Conservation (phyloP, 164 flowering plant species). For the Chimonanthus praecox region DNA sequence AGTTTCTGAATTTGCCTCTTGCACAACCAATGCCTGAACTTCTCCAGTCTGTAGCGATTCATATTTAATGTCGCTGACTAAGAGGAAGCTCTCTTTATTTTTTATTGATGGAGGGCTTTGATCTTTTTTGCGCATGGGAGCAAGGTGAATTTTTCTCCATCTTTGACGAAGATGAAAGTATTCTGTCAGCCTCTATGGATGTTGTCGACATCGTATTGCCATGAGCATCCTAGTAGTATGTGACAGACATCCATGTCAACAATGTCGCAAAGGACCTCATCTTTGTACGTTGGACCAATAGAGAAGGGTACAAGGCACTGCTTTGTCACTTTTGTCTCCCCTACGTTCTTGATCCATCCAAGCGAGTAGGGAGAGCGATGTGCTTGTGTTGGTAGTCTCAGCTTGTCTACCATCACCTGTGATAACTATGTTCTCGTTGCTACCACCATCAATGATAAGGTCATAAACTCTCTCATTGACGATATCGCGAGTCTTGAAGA, state of each 20-base stretch:
- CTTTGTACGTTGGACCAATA: neutral
- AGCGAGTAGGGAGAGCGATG: too few relatives aligned
- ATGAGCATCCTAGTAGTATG: constrained; percentile 1
- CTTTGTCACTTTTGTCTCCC: neutral
- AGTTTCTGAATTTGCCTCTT: neutral
- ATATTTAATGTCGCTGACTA: neutral
- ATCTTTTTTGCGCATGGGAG: neutral
- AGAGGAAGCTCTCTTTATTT: neutral
- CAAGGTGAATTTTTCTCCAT: neutral
- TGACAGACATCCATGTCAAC: constrained; percentile 1
- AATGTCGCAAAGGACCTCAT: neutral
- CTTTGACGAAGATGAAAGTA: neutral
- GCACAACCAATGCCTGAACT: neutral
- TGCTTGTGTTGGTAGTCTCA: too few relatives aligned
- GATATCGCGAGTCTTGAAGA: too few relatives aligned
- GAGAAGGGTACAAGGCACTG: neutral
- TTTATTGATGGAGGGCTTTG: neutral
- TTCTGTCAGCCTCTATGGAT: neutral
- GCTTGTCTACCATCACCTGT: too few relatives aligned
- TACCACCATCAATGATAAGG: too few relatives aligned
- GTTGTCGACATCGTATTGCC: constrained; percentile 8
- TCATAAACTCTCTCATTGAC: too few relatives aligned
- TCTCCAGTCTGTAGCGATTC: neutral
- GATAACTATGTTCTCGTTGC: too few relatives aligned
- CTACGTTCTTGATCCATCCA: too few relatives aligned